Conservation (phyloP, 2,329 filamentous ascomycete genomes). For the Stemphylium beticola region DNA sequence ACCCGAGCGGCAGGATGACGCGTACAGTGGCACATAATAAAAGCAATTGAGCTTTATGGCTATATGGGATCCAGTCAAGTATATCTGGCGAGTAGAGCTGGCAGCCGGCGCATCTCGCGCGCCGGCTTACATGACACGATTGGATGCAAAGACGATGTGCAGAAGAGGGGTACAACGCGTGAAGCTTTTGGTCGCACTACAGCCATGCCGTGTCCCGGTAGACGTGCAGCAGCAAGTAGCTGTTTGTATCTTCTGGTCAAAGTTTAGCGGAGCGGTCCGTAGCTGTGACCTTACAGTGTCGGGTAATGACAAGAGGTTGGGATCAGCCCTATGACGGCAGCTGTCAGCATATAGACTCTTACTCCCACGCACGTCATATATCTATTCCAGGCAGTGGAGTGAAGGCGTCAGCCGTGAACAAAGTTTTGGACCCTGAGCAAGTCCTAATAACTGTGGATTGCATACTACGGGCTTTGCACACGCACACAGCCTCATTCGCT, state of each 20-base stretch:
- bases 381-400: not conserved
- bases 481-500: conserved; percentile 8
- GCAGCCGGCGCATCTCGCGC: not conserved
- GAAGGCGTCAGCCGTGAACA: not conserved
- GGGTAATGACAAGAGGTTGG: not conserved
- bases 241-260: conserved; percentile 9
- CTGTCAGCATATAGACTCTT: not conserved
- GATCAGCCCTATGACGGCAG: conserved; percentile 7
- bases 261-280: conserved; percentile 14
- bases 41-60: not conserved
- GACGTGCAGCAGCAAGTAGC: not conserved
- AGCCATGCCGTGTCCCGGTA: conserved; percentile 13
- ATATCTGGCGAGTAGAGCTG: not conserved
- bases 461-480: not conserved
- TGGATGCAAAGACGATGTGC: conserved; percentile 8
- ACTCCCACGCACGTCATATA: not conserved
- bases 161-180: conserved; percentile 22
- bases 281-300: not conserved
- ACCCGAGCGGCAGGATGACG: conserved; percentile 13
- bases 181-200: conserved; percentile 17
- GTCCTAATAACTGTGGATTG: not conserved
- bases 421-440: not conserved
- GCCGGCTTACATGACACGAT: not conserved
- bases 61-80: not conserved
- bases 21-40: conserved; percentile 2